These are phyloP conservation scores for Durio zibethinus DNA, from an alignment of 345 rosid genomes.

Conservation along the genomic window DNA sequence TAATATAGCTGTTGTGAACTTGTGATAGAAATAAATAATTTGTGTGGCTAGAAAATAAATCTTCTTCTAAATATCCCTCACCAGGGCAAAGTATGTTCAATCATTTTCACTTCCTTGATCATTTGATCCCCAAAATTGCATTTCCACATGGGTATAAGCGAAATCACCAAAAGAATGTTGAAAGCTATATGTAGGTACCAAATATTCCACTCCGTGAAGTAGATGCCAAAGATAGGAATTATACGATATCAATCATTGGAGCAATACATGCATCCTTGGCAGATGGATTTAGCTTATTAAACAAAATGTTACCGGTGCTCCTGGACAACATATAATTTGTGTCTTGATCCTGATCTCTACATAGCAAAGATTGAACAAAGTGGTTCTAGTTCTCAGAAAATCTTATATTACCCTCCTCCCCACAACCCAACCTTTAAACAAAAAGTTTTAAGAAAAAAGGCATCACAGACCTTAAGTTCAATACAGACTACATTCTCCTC, in stretches of 20 bases:
- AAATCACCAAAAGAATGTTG: neutral
- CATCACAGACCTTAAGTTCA: neutral
- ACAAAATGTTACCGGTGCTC: neutral
- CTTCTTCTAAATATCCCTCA: neutral
- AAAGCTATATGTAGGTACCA: neutral
- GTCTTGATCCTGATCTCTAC: neutral
- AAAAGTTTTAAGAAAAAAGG: neutral
- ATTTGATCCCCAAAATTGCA: neutral
- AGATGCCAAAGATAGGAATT: neutral
- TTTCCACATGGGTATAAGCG: neutral
- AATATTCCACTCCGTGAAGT: neutral
- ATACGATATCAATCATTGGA: neutral
- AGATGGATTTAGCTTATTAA: neutral
- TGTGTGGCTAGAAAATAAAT: neutral
- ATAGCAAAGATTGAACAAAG: neutral
- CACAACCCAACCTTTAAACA: neutral
- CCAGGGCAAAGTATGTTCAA: too few species aligned
- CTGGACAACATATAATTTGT: neutral
- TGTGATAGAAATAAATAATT: neutral
- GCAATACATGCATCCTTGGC: neutral
- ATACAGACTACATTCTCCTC: neutral
- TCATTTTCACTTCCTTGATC: neutral
- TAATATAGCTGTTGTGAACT: neutral
- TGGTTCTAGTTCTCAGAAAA: neutral
- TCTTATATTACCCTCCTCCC: neutral